phyloP scores from a whole-genome alignment of 352 stramenopile genomes.

The Phytophthora brassicae region DNA sequence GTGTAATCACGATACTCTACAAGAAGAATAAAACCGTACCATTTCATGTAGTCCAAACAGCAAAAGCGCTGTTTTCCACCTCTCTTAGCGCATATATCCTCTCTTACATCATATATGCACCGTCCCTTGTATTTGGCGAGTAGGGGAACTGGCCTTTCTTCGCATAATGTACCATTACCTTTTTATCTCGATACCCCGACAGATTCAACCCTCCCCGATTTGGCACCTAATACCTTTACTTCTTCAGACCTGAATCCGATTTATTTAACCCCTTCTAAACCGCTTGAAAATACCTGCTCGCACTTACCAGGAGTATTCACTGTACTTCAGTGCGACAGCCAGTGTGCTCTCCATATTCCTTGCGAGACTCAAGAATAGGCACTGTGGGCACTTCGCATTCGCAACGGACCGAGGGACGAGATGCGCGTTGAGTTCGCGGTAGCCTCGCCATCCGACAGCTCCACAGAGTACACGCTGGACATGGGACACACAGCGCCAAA shows the following conservation, averaged over 20 bases:
- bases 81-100: background rate
- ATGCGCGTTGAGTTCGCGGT: constrained; percentile 79
- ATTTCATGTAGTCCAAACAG: background rate
- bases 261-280: too few species aligned
- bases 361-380: constrained; percentile 19
- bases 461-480: constrained; percentile 60
- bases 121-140: background rate
- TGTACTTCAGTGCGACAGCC: background rate
- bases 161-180: background rate
- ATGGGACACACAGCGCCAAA: constrained; percentile 26
- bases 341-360: background rate
- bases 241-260: too few species aligned
- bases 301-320: too few species aligned
- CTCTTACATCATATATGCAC: background rate
- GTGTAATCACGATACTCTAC: background rate
- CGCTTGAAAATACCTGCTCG: too few species aligned
- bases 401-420: constrained; percentile 2
- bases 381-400: background rate
- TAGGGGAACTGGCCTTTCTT: background rate
- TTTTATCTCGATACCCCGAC: too few species aligned
- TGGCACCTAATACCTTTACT: too few species aligned
- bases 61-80: background rate
- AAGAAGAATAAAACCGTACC: background rate
- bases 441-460: constrained; percentile 61
- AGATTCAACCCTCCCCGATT: too few species aligned